Evolutionary conservation across 805 yeast genomes (phyloP), one percentile per base, ranked within the genome.

Genomic region (Wickerhamomyces bovis): DNA sequence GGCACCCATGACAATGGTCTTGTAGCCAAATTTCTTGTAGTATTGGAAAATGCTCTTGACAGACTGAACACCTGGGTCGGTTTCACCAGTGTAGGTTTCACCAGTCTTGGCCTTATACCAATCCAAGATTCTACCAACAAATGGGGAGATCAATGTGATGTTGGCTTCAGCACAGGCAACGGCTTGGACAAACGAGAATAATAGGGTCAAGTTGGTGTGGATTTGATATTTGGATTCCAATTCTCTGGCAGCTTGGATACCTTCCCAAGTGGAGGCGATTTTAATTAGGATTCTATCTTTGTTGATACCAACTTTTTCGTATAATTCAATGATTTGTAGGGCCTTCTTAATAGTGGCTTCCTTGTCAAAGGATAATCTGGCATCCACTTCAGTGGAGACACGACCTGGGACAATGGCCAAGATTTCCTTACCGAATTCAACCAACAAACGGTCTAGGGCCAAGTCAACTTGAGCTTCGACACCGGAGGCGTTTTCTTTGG

Each of bases 1-100:
- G 51, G 99, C 99, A 73, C 99, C 99, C 99, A 94, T 94, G 66
- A 94, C 98, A 67, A 94, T 90, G 69, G 99, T 94, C 63, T 92
- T 79, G 83, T 94, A 94, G 61, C 84, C 92, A 72, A 71, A 88
- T 76, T 92, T 92, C 84, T 94, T 94, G 86, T 94, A 94, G 83
- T 94, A 94, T 85, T 90, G 86, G 87, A 69, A 94, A 71, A 94
- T 94, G 52, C 66, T 68, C 72, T 82, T 84, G 61, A 94, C 99
- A 39, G 97, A 88, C 44, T 75, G 44, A 52, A 94, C 98, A 85
- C 99, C 99, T 58, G 99, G 99, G 72, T 94, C 98, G 56, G 81
- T 74, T 61, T 78, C 87, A 57, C 78, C 76, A 45, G 80, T 73
- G 81, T 88, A 92, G 48, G 81, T 76, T 78, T 90, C 79, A 63